Evolutionary conservation across 768 basidiomycete species (phyloP), one percentile per base, ranked within the genome.

Genomic region (Leccinellum rugosiceps): DNA sequence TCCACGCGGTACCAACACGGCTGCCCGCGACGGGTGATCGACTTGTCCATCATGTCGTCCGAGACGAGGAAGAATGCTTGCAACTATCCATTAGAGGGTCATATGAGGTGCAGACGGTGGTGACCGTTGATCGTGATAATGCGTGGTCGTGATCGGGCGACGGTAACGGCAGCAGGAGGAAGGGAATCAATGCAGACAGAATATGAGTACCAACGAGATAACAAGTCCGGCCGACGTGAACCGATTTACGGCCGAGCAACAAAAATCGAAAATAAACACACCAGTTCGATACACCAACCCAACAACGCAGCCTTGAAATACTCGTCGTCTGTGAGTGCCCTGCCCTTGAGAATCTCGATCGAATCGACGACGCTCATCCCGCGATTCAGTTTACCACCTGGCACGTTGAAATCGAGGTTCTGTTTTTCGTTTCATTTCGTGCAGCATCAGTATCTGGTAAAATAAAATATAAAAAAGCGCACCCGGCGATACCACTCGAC

Each of bases 361-460:
- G 92, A 90, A 73, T 98, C 96, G 47, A 94, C 88, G 65, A 97
- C 94, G 11, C 93, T 94, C 76, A 98, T 80, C n/a, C 96, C 94
- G 34, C 96, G 86, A 75, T 97, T 98, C 53, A 98, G 86, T 75
- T 98, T 98, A 3, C 94, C 94, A 43, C 93, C 92, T 0, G 94
- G 94, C n/a, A 92, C 89, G 74, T 98, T 98, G 78, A 94, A 90
- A 63, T 94, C 83, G 55, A 98, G 77, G 70, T 82, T 94, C 92
- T 94, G 63, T 11, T 23, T n/a, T 2, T 7, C 10, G 47, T n/a
- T 31, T 92, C 81, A 13, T 74, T 74, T 52, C 79, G 77, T 63
- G 92, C 77, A 66, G 88, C 81, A 3, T 75, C 81, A 58, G 95
- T 15, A 98, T 80, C 74, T 96, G 93, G 56, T 89, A 21, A 25